A percentile compares a stretch with the other conserved stretches of the same genome.
Evolutionary conservation across 176 grass and related monocot species (phyloP).

Genomic region (Echinochloa phyllopogon): DNA sequence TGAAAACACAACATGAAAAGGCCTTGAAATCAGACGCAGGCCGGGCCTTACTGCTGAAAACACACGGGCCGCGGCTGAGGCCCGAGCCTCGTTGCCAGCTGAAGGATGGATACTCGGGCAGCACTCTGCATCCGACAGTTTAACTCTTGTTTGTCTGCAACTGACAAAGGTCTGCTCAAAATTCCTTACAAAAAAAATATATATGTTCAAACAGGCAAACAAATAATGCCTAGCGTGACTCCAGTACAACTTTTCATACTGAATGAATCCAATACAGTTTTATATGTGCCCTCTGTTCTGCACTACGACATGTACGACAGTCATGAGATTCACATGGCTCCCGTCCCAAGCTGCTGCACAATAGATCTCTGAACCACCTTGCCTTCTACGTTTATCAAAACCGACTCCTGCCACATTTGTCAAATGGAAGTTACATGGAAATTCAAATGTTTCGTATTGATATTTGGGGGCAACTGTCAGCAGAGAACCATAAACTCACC

Average conservation of each 20-base stretch:
- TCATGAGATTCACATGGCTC: constrained; percentile 21
- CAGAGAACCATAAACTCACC: constrained; percentile 32
- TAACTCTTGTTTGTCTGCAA: neutral
- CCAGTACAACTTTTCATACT: neutral
- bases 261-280: neutral
- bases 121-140: neutral
- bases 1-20: too few species aligned
- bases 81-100: too few species aligned
- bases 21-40: too few species aligned
- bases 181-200: neutral
- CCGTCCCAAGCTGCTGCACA: constrained; percentile 16
- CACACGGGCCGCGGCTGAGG: too few species aligned
- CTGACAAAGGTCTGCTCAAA: neutral
- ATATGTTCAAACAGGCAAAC: neutral
- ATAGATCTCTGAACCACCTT: constrained; percentile 48
- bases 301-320: neutral
- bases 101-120: too few species aligned
- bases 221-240: neutral
- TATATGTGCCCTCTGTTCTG: neutral
- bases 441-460: neutral
- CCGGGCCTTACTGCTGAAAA: too few species aligned
- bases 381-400: constrained; percentile 47
- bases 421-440: neutral
- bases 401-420: constrained; percentile 31
- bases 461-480: neutral